Conservation (phyloP, 805 yeast species). For the Kazachstania taianensis region DNA sequence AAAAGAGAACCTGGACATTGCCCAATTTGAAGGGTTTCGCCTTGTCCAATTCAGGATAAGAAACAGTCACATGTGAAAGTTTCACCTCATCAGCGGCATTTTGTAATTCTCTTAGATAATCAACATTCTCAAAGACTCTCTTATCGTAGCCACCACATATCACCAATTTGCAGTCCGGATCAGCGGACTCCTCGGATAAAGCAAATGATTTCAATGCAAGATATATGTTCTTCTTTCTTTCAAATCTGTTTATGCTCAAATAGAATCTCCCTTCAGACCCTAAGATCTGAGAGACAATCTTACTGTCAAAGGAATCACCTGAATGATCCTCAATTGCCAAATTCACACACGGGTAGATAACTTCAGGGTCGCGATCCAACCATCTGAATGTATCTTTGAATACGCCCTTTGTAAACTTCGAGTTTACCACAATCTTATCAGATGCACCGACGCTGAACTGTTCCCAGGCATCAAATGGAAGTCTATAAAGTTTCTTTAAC, state of each 20-base stretch:
- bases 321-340: conserved; percentile 23
- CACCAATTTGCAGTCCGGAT: conserved; percentile 39
- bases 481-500: conserved; percentile 56
- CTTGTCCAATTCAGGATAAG: conserved; percentile 19
- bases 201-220: conserved; percentile 68
- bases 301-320: conserved; percentile 10
- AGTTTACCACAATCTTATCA: conserved; percentile 79
- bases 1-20: conserved; percentile 48
- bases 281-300: conserved; percentile 12
- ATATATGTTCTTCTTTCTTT: conserved; percentile 70
- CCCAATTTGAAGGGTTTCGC: conserved; percentile 23
- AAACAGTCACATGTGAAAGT: conserved; percentile 38
- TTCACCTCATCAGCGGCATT: conserved; percentile 35
- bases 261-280: conserved; percentile 31
- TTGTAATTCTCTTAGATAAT: conserved; percentile 54
- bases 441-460: conserved; percentile 67
- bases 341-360: conserved; percentile 58
- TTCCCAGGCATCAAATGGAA: conserved; percentile 79
- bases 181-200: conserved; percentile 24
- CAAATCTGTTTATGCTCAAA: conserved; percentile 81
- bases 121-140: conserved; percentile 64
- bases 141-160: conserved; percentile 89
- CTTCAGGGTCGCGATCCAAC: conserved; percentile 23
- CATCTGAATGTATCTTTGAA: conserved; percentile 54
- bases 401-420: conserved; percentile 66